These are phyloP conservation scores for Chamaecrista fasciculata DNA, from an alignment of 306 rosid genomes.

Conservation along the genomic window DNA sequence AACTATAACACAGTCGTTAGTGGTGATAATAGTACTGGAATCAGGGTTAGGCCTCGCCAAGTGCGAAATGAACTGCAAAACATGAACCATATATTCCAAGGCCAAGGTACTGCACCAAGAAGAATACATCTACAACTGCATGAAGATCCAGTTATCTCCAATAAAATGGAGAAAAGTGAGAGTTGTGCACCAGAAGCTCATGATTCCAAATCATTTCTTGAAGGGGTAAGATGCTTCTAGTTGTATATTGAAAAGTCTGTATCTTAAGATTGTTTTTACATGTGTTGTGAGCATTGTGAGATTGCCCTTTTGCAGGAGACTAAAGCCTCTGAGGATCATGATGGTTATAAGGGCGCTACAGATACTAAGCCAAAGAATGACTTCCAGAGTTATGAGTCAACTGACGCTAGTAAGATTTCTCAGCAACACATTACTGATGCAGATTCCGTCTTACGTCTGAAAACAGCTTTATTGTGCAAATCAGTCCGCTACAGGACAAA, in stretches of 20 bases:
- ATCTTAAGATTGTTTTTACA: background rate
- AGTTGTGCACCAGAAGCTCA: slow-evolving; percentile 27
- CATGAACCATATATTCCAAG: slow-evolving; percentile 16
- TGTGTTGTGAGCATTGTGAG: slow-evolving; percentile 29
- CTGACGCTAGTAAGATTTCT: slow-evolving; percentile 26
- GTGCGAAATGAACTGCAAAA: slow-evolving; percentile 22
- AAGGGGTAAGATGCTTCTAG: slow-evolving; percentile 54
- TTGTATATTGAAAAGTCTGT: slow-evolving; percentile 14
- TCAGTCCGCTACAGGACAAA: slow-evolving; percentile 29
- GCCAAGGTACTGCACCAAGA: slow-evolving; percentile 54
- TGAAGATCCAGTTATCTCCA: slow-evolving; percentile 6
- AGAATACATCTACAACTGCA: slow-evolving; percentile 45
- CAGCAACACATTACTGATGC: slow-evolving; percentile 18
- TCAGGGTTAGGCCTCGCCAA: slow-evolving; percentile 39
- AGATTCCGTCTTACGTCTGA: slow-evolving; percentile 16
- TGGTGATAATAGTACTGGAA: slow-evolving; percentile 39
- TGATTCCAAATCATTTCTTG: slow-evolving; percentile 38
- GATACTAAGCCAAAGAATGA: slow-evolving; percentile 14
- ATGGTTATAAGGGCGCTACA: slow-evolving; percentile 26
- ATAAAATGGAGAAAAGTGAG: background rate
- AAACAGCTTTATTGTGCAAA: slow-evolving; percentile 32
- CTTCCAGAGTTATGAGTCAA: slow-evolving; percentile 27
- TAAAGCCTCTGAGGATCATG: slow-evolving; percentile 35
- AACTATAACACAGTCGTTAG: slow-evolving; percentile 23
- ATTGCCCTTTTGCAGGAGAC: slow-evolving; percentile 48